Evolutionary conservation across 108 stramenopile genomes (phyloP), one percentile per base, ranked within the genome.

Genomic region (Fragilaria crotonensis): DNA sequence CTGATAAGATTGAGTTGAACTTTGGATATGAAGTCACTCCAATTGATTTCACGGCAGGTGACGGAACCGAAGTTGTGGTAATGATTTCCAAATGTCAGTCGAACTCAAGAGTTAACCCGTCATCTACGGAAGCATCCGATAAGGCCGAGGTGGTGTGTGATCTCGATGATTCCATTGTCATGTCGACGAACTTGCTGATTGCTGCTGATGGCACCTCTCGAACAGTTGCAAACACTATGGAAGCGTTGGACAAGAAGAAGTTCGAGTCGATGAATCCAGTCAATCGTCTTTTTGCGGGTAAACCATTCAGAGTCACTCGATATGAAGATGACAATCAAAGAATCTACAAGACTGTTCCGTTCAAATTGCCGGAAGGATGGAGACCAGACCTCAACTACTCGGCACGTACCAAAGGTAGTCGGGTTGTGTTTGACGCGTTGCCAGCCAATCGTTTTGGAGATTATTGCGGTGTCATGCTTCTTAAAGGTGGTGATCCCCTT

Each of bases 281-380:
- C 20, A 31, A 67, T 21, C 62, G 66, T 7, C 46, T 86, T 1
- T 54, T 60, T 21, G 60, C 68, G n/a, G 66, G 74, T 11, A 52
- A 67, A 30, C 63, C 85, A 1, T 82, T 88, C 62, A 52, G 66
- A 2, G 75, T 81, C 22, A 80, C 57, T n/a, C 64, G 82, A 51
- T 84, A 79, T 55, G 59, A 56, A 2, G 83, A 88, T 36, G 84
- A 80, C 68, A 82, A 84, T 71, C 82, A 77, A 44, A 64, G 87
- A 31, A 68, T 89, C 3, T 95, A 91, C 73, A 90, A 91, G 62
- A 90, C 85, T 0, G 68, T 96, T 45, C 90, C 90, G 0, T 61
- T 96, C 48, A 79, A 84, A 45, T 46, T 81, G 23, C 85, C 76
- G 7, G 47, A 55, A 17, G 79, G 80, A 32, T 90, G 82, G 87